Percentiles rank a stretch among this genome's conserved stretches.
Evolutionary conservation across 768 basidiomycete species (phyloP).

Genomic region (Crassisporium funariophilum): DNA sequence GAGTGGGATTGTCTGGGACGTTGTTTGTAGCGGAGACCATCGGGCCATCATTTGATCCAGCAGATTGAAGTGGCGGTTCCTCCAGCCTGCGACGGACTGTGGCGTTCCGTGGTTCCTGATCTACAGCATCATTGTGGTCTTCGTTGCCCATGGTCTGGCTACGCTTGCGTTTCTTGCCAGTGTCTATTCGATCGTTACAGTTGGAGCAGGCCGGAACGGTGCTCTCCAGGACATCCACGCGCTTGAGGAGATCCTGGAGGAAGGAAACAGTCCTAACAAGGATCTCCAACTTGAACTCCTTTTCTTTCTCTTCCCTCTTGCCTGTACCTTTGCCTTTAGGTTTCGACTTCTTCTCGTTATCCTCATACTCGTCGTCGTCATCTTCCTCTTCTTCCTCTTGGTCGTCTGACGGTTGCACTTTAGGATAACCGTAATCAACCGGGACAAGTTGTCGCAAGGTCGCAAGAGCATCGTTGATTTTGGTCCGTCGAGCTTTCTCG

Average conservation of each 20-base stretch:
- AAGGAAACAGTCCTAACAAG: constrained; percentile 81
- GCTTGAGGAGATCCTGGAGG: constrained; percentile 68
- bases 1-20: constrained; percentile 11
- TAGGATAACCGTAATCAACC: constrained; percentile 43
- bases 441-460: constrained; percentile 81
- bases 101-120: constrained; percentile 4
- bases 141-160: constrained; percentile 6
- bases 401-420: constrained; percentile 14
- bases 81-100: constrained; percentile 10
- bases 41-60: too few species aligned
- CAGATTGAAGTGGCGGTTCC: not conserved
- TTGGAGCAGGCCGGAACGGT: constrained; percentile 28
- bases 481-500: constrained; percentile 90
- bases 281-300: constrained; percentile 93
- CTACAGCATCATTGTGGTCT: not conserved
- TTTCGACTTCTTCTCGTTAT: constrained; percentile 29
- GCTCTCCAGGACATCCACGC: constrained; percentile 45
- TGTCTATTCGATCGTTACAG: constrained; percentile 12
- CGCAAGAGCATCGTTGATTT: constrained; percentile 91
- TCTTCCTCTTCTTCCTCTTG: constrained; percentile 39
- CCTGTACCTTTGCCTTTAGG: constrained; percentile 36
- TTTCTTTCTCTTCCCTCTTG: constrained; percentile 64
- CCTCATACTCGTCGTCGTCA: constrained; percentile 38
- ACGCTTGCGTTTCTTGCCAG: constrained; percentile 21
- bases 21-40: not conserved